A percentile compares a stretch with the other conserved stretches of the same genome.
Evolutionary conservation across 495 filamentous ascomycete genomes (phyloP).

Genomic region (Daldinia grandis): DNA sequence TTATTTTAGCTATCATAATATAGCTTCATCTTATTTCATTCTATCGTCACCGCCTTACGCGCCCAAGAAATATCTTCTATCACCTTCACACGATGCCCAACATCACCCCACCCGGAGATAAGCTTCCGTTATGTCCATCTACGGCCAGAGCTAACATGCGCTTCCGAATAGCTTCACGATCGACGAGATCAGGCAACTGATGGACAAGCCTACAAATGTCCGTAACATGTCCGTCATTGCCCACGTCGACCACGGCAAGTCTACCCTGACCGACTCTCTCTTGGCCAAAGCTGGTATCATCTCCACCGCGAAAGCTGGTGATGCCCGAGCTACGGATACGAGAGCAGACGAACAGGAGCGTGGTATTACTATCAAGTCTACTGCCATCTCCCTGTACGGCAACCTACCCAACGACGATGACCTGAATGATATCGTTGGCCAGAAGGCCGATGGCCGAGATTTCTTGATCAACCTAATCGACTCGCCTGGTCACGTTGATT

Average conservation of each 20-base stretch:
- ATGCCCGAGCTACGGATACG: conserved; percentile 95
- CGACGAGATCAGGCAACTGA: conserved; percentile 95
- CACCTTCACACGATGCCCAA: conserved; percentile 16
- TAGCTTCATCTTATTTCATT: conserved; percentile 17
- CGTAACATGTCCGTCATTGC: conserved; percentile 99
- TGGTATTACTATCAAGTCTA: conserved; percentile 99
- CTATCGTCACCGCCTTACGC: conserved; percentile 40
- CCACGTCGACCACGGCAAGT: conserved; percentile 99
- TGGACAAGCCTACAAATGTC: conserved; percentile 98
- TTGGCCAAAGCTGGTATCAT: conserved; percentile 99
- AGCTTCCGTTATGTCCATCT: conserved; percentile 44
- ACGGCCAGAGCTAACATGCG: conserved; percentile 44
- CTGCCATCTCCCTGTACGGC: conserved; percentile 97
- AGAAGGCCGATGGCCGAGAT: conserved; percentile 83
- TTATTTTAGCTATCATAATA: not conserved
- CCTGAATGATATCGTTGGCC: conserved; percentile 88
- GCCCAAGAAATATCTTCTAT: conserved; percentile 18
- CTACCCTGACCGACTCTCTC: conserved; percentile 98
- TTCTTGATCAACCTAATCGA: conserved; percentile 99
- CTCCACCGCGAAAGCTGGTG: conserved; percentile 95
- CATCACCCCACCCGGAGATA: conserved; percentile 57
- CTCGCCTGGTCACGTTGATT: conserved; percentile 99
- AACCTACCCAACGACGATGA: conserved; percentile 83
- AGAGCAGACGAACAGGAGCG: conserved; percentile 97
- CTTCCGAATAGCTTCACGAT: conserved; percentile 86